A percentile compares a stretch with the other conserved stretches of the same genome.
Evolutionary conservation across 495 filamentous ascomycete species (phyloP).

Genomic region (Penicillium steckii): DNA sequence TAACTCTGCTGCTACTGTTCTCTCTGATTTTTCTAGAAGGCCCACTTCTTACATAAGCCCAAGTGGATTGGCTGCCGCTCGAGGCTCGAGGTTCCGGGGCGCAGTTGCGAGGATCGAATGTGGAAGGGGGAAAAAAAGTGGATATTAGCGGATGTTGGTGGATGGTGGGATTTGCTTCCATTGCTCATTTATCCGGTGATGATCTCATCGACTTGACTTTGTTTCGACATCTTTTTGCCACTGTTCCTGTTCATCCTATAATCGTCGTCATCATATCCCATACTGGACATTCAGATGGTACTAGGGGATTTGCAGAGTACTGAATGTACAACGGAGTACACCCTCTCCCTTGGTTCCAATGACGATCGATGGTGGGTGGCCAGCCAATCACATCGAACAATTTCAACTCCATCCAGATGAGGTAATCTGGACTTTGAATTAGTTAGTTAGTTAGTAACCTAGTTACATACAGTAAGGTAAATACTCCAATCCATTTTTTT

Average conservation of each 20-base stretch:
- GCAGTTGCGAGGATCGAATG: not conserved
- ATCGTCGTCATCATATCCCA: not conserved
- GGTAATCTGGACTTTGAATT: no score
- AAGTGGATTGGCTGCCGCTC: slow-evolving; percentile 18
- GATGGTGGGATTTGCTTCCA: slow-evolving; percentile 1
- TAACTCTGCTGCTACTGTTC: not conserved
- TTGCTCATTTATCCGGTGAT: slow-evolving; percentile 2
- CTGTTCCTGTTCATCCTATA: slow-evolving; percentile 11
- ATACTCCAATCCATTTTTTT: no score
- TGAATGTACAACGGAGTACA: no score
- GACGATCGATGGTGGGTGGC: no score
- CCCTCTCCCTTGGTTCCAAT: no score
- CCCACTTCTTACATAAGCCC: slow-evolving; percentile 20
- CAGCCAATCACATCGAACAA: no score
- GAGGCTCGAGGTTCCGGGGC: slow-evolving; percentile 17
- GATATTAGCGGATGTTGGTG: no score
- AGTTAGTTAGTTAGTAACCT: no score
- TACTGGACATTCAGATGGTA: no score
- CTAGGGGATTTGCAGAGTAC: no score
- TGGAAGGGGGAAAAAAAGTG: not conserved
- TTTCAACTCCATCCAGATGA: no score
- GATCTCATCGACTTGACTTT: slow-evolving; percentile 16
- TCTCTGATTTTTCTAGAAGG: slow-evolving; percentile 25
- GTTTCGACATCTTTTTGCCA: slow-evolving; percentile 3
- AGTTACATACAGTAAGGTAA: no score